These are phyloP conservation scores for Sphagnurus paluster DNA, from an alignment of 1,284 basidiomycete genomes.

Conservation along the genomic window DNA sequence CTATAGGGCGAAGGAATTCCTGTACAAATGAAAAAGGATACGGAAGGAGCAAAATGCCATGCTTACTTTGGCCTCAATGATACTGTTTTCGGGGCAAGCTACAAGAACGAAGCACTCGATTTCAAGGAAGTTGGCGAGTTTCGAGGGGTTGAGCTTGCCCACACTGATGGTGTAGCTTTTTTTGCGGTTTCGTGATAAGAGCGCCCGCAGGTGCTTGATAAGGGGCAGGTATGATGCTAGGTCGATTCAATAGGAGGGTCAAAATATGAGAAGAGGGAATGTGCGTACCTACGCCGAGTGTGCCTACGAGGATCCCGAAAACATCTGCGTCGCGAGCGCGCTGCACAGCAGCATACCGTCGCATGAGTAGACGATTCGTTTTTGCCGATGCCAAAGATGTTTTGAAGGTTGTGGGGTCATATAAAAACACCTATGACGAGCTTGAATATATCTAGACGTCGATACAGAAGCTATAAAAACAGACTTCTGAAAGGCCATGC, in stretches of 20 bases:
- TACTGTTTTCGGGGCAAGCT: constrained; percentile 91
- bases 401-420: constrained; percentile 59
- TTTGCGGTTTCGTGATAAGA: constrained; percentile 68
- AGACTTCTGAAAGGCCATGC: constrained; percentile 48
- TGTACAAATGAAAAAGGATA: constrained; percentile 27
- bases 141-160: constrained; percentile 93
- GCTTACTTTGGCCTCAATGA: constrained; percentile 80
- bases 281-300: constrained; percentile 79
- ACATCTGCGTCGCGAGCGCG: constrained; percentile 92
- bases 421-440: constrained; percentile 78
- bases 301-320: constrained; percentile 94
- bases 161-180: constrained; percentile 96
- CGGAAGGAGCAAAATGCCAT: background rate
- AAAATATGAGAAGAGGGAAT: background rate
- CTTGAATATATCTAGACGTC: too few relatives aligned
- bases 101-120: constrained; percentile 96
- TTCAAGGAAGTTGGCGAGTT: constrained; percentile 95
- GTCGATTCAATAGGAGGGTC: background rate
- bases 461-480: too few relatives aligned
- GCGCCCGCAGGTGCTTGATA: constrained; percentile 71
- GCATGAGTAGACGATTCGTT: constrained; percentile 88
- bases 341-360: constrained; percentile 86
- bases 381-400: constrained; percentile 59
- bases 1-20: constrained; percentile 90
- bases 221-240: constrained; percentile 82